Conservation (phyloP, 768 basidiomycete species). For the Calocybe cyanea region DNA sequence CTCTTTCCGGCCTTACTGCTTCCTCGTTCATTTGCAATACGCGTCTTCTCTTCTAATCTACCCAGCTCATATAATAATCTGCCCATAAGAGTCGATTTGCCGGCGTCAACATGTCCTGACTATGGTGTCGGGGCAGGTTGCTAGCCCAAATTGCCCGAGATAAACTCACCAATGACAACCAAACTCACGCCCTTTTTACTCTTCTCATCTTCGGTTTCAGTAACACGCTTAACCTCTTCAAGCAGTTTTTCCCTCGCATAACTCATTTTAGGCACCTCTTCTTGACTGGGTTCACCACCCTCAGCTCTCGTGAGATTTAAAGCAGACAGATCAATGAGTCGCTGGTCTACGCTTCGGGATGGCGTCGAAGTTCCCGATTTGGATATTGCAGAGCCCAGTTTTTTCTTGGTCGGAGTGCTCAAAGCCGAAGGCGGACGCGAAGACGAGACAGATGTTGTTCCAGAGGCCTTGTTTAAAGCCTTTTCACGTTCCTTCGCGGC, state of each 20-base stretch:
- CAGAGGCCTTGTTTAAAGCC: slow-evolving; percentile 48
- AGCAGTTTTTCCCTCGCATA: slow-evolving; percentile 79
- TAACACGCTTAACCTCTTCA: slow-evolving; percentile 63
- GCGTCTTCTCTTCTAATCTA: slow-evolving; percentile 79
- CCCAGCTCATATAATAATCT: slow-evolving; percentile 91
- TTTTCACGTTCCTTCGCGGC: slow-evolving; percentile 81
- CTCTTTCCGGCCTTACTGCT: slow-evolving; percentile 88
- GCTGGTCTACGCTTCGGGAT: slow-evolving; percentile 43
- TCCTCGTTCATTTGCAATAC: slow-evolving; percentile 81
- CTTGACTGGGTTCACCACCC: slow-evolving; percentile 34
- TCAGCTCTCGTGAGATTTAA: slow-evolving; percentile 59
- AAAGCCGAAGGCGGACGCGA: slow-evolving; percentile 44
- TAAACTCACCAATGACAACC: slow-evolving; percentile 82
- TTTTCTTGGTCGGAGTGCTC: slow-evolving; percentile 40
- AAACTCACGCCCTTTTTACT: slow-evolving; percentile 75
- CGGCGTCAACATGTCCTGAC: slow-evolving; percentile 96
- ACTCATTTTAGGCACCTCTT: slow-evolving; percentile 59
- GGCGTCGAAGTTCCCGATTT: slow-evolving; percentile 43
- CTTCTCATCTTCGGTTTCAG: slow-evolving; percentile 44
- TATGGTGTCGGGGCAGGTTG: slow-evolving; percentile 2
- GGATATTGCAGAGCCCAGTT: slow-evolving; percentile 31
- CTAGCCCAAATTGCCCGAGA: not conserved
- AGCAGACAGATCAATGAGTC: slow-evolving; percentile 69
- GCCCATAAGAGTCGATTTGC: slow-evolving; percentile 98
- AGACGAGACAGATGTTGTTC: slow-evolving; percentile 36